phyloP scores from a whole-genome alignment of 2,329 filamentous ascomycete species.

The Aspergillus persii region DNA sequence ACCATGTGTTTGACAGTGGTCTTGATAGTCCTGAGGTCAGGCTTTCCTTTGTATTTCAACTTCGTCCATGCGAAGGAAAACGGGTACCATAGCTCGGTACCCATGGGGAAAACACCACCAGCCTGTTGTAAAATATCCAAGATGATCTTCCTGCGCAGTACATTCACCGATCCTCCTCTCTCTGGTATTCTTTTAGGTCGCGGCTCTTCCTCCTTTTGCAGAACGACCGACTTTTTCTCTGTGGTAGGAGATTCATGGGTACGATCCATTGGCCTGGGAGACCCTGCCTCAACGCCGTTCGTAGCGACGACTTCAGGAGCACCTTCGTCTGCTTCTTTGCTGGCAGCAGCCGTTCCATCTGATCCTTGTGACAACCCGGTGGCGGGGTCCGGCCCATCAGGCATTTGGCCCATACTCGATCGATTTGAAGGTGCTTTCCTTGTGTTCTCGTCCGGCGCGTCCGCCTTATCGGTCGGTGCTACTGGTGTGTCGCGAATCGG shows the following conservation, averaged over 20 bases:
- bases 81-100: conserved; percentile 55
- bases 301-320: background rate
- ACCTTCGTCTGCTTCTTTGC: background rate
- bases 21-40: conserved; percentile 54
- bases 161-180: conserved; percentile 44
- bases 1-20: conserved; percentile 51
- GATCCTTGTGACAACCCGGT: background rate
- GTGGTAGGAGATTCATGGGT: background rate
- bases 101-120: conserved; percentile 56
- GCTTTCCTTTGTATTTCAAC: conserved; percentile 43
- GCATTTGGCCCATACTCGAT: conserved; percentile 1
- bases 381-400: background rate
- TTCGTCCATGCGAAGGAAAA: conserved; percentile 55
- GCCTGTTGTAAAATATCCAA: conserved; percentile 54
- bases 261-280: background rate
- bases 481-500: background rate
- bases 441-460: background rate
- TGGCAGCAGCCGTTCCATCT: background rate
- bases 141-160: conserved; percentile 51
- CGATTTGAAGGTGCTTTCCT: conserved; percentile 11
- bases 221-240: background rate
- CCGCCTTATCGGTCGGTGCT: background rate
- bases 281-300: background rate
- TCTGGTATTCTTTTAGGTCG: conserved; percentile 14
- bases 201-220: conserved; percentile 4